Evolutionary conservation across 2,329 filamentous ascomycete species (phyloP).

Genomic region (Rhinocladiella similis): DNA sequence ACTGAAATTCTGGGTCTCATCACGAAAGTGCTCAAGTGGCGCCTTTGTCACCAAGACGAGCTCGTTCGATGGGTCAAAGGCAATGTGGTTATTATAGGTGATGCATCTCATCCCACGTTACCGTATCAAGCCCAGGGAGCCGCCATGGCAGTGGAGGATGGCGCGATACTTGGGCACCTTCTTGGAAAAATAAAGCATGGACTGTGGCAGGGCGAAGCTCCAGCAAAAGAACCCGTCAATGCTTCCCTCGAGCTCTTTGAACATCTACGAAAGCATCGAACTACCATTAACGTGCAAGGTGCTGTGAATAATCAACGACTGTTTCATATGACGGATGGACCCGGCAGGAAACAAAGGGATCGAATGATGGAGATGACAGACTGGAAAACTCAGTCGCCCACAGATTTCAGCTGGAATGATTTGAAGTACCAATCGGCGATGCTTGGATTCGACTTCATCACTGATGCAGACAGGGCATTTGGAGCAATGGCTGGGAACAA

Average conservation of each 20-base stretch:
- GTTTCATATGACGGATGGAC: constrained; percentile 6
- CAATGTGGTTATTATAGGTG: constrained; percentile 58
- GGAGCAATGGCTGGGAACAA: too few relatives aligned
- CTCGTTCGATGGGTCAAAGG: constrained; percentile 11
- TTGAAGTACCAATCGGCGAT: neutral
- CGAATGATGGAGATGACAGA: constrained; percentile 20
- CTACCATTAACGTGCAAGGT: constrained; percentile 2
- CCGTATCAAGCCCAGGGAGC: constrained; percentile 55
- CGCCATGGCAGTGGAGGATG: constrained; percentile 33
- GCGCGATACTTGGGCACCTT: constrained; percentile 48
- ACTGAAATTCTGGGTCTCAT: neutral
- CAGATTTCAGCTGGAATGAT: neutral
- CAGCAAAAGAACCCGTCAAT: neutral
- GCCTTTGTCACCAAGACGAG: constrained; percentile 16
- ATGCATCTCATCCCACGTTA: constrained; percentile 64
- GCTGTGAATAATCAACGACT: neutral
- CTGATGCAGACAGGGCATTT: constrained; percentile 33
- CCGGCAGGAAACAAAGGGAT: constrained; percentile 24
- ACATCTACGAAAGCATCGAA: constrained; percentile 20
- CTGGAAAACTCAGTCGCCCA: neutral
- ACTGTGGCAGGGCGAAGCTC: too few relatives aligned
- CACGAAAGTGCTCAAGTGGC: constrained; percentile 18
- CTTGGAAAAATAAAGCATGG: constrained; percentile 39
- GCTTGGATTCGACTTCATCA: neutral
- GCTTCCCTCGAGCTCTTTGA: constrained; percentile 4